These are phyloP conservation scores for Aspergillus chevalieri DNA, from an alignment of 2,329 filamentous ascomycete genomes.

Conservation along the genomic window DNA sequence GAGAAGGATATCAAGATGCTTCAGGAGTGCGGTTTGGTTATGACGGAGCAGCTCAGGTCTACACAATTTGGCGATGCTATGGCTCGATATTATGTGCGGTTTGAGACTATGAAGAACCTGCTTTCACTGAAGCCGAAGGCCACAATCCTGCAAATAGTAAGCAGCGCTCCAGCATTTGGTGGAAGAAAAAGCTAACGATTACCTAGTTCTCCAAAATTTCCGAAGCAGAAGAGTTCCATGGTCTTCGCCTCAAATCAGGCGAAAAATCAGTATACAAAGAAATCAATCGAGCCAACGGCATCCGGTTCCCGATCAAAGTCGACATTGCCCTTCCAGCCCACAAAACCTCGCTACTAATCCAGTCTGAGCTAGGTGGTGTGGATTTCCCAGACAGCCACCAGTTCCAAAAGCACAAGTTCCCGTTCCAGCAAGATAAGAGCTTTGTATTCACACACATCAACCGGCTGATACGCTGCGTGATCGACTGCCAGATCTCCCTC, in stretches of 20 bases:
- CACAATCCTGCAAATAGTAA: slow-evolving; percentile 62
- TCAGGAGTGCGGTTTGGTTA: slow-evolving; percentile 54
- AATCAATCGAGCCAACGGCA: slow-evolving; percentile 62
- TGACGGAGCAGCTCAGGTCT: slow-evolving; percentile 47
- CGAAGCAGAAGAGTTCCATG: slow-evolving; percentile 65
- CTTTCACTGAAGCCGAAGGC: slow-evolving; percentile 57
- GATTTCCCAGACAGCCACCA: slow-evolving; percentile 58
- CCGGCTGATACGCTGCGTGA: slow-evolving; percentile 66
- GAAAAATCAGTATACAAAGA: slow-evolving; percentile 67
- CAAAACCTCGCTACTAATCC: slow-evolving; percentile 73
- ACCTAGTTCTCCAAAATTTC: slow-evolving; percentile 59
- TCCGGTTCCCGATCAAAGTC: slow-evolving; percentile 66
- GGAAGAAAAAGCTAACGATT: slow-evolving; percentile 6
- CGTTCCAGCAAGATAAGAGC: slow-evolving; percentile 56
- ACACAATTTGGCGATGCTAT: slow-evolving; percentile 74
- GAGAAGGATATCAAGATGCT: slow-evolving; percentile 62
- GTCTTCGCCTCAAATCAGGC: slow-evolving; percentile 62
- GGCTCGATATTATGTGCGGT: slow-evolving; percentile 74
- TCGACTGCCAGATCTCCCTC: slow-evolving; percentile 61
- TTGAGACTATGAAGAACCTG: slow-evolving; percentile 70
- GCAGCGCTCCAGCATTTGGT: slow-evolving; percentile 18
- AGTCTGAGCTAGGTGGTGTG: slow-evolving; percentile 63
- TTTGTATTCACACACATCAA: slow-evolving; percentile 63
- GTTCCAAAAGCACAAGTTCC: slow-evolving; percentile 47
- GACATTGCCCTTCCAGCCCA: slow-evolving; percentile 61